phyloP scores from a whole-genome alignment of 1,284 basidiomycete species.

The Ustilago crameri region DNA sequence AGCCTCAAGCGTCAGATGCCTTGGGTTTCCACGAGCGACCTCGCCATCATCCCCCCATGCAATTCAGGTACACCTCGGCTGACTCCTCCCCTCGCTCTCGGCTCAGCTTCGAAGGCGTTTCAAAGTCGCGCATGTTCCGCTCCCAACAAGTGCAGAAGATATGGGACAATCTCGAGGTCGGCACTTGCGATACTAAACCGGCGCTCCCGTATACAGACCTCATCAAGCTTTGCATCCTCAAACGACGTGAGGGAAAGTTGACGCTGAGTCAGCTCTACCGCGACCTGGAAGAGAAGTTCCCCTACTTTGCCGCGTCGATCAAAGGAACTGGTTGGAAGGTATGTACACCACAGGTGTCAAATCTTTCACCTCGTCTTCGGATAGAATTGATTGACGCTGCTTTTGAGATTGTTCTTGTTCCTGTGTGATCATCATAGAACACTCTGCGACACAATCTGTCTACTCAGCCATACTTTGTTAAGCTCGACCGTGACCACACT shows the following conservation, averaged over 20 bases:
- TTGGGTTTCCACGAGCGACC: too few species aligned
- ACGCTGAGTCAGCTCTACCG: slow-evolving; percentile 44
- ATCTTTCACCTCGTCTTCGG: too few species aligned
- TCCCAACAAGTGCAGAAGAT: slow-evolving; percentile 30
- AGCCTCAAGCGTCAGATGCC: too few species aligned
- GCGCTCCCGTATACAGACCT: slow-evolving; percentile 40
- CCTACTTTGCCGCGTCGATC: slow-evolving; percentile 27
- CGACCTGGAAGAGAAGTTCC: slow-evolving; percentile 41
- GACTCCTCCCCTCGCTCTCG: not conserved
- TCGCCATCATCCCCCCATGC: not conserved
- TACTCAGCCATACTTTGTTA: slow-evolving; percentile 47
- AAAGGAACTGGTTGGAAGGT: slow-evolving; percentile 50
- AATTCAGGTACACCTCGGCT: not conserved
- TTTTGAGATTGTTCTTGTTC: too few species aligned
- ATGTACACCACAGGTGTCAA: not conserved
- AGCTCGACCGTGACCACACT: slow-evolving; percentile 35
- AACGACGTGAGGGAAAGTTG: slow-evolving; percentile 28
- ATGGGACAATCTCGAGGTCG: slow-evolving; percentile 27
- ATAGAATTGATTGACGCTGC: too few species aligned
- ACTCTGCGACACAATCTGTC: slow-evolving; percentile 51
- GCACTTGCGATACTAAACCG: slow-evolving; percentile 13
- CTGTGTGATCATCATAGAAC: slow-evolving; percentile 15
- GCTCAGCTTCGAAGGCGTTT: slow-evolving; percentile 2
- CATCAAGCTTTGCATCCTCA: slow-evolving; percentile 52
- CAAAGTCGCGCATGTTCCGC: slow-evolving; percentile 22